These are phyloP conservation scores for Ganoderma sinense DNA, from an alignment of 1,284 basidiomycete genomes.

Conservation along the genomic window DNA sequence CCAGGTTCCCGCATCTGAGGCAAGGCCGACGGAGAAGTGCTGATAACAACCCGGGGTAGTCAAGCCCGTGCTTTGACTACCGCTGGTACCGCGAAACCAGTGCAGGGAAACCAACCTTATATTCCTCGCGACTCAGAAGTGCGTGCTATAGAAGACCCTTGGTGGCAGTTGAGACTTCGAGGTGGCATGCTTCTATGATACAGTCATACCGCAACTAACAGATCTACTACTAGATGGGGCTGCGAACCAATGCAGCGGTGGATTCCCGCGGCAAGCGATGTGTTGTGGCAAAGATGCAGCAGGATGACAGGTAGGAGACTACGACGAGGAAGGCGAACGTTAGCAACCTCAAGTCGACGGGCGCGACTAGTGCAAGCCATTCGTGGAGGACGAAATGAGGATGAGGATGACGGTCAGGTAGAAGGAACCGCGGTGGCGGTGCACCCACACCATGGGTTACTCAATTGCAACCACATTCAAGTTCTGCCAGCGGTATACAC, in stretches of 20 bases:
- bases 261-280: not conserved
- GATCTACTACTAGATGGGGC: not conserved
- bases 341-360: too few species aligned
- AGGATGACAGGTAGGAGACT: not conserved
- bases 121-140: not conserved
- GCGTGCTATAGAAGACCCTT: not conserved
- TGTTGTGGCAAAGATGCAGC: not conserved
- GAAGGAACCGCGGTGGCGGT: too few species aligned
- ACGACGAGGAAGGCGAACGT: too few species aligned
- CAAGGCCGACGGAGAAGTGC: not conserved
- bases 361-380: too few species aligned
- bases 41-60: not conserved
- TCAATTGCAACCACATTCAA: too few species aligned
- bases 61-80: not conserved
- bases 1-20: not conserved
- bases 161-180: not conserved
- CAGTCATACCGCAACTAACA: not conserved
- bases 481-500: too few species aligned
- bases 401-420: too few species aligned
- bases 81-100: not conserved
- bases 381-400: too few species aligned
- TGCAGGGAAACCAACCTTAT: not conserved
- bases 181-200: not conserved
- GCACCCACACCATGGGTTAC: too few species aligned
- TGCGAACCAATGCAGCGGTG: not conserved